A percentile compares a stretch with the other conserved stretches of the same genome.
Evolutionary conservation across 768 basidiomycete genomes (phyloP).

Genomic region (Termitomyces sp.): DNA sequence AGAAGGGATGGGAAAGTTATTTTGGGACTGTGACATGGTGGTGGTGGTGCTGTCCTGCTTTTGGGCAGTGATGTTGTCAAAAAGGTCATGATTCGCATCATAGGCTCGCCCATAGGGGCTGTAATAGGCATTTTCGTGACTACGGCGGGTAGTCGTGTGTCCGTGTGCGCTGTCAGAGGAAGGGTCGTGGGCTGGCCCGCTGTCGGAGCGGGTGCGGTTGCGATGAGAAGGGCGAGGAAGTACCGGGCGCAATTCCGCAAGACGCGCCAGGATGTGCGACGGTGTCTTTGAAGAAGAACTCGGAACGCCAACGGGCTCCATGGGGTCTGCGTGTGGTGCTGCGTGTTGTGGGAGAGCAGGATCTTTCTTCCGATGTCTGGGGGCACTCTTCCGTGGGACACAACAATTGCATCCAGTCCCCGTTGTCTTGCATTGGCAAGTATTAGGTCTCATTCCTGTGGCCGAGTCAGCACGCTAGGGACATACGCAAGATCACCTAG

Average conservation of each 20-base stretch:
- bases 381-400: constrained; percentile 42
- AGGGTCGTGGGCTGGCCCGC: constrained; percentile 44
- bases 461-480: constrained; percentile 42
- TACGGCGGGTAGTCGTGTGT: constrained; percentile 41
- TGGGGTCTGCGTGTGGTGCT: constrained; percentile 3
- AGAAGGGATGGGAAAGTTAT: constrained; percentile 23
- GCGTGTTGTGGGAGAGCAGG: constrained; percentile 10
- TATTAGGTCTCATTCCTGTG: constrained; percentile 35
- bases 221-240: constrained; percentile 51
- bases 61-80: constrained; percentile 3
- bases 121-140: constrained; percentile 47
- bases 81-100: constrained; percentile 38
- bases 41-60: constrained; percentile 2
- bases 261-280: constrained; percentile 54
- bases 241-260: constrained; percentile 65
- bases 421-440: constrained; percentile 43
- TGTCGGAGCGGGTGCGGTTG: constrained; percentile 17
- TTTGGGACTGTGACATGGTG: neutral
- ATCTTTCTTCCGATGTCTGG: constrained; percentile 29
- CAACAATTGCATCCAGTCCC: constrained; percentile 57
- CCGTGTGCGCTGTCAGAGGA: constrained; percentile 40
- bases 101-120: constrained; percentile 72
- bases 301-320: constrained; percentile 1
- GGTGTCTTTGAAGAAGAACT: constrained; percentile 23
- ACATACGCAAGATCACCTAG: constrained; percentile 33